Evolutionary conservation across 768 basidiomycete genomes (phyloP).

Genomic region (Naganishia onofrii): DNA sequence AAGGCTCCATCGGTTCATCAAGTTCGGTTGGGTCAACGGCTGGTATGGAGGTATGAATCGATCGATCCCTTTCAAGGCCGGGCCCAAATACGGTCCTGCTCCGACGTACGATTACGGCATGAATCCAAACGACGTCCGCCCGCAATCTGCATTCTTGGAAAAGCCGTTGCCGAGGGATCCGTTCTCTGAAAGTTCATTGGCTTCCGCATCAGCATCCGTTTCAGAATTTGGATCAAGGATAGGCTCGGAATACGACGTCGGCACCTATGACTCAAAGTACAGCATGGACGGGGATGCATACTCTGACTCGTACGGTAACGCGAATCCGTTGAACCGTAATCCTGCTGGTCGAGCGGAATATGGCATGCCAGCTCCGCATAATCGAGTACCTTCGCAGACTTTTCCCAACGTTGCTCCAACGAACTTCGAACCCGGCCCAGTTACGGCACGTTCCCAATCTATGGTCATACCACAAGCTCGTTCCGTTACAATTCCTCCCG

Average conservation of each 20-base stretch:
- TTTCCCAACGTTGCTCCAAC: background rate
- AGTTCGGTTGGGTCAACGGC: conserved; percentile 65
- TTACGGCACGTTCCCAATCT: conserved; percentile 16
- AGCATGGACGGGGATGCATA: conserved; percentile 4
- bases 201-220: conserved; percentile 9
- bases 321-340: background rate
- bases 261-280: conserved; percentile 28
- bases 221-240: conserved; percentile 15
- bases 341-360: background rate
- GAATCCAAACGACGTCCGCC: background rate
- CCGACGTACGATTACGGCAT: conserved; percentile 18
- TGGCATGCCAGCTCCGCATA: background rate
- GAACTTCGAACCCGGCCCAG: background rate
- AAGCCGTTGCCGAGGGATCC: conserved; percentile 21
- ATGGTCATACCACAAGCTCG: conserved; percentile 27
- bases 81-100: conserved; percentile 26
- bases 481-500: conserved; percentile 61
- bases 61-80: conserved; percentile 35
- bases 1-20: conserved; percentile 59
- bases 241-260: conserved; percentile 21
- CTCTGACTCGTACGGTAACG: conserved; percentile 4
- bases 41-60: conserved; percentile 52
- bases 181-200: conserved; percentile 21
- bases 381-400: background rate
- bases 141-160: background rate